Evolutionary conservation across 805 yeast genomes (phyloP).

Genomic region (Myxozyma geophila): DNA sequence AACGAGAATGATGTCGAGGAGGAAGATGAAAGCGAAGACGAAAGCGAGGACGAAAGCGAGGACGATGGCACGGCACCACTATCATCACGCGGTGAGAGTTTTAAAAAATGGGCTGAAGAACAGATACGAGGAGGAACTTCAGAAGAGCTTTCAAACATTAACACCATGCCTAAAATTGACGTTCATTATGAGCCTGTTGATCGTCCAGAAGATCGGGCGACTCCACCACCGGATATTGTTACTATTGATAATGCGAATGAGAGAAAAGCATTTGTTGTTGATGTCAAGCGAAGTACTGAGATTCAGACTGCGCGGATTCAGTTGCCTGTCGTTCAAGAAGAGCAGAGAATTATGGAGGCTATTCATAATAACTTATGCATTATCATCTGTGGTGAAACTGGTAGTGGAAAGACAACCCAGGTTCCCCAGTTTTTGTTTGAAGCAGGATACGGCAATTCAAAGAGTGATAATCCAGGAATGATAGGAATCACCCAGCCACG

Average conservation of each 20-base stretch:
- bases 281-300: constrained; percentile 42
- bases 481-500: constrained; percentile 96
- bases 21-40: constrained; percentile 45
- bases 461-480: constrained; percentile 80
- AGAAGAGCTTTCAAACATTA: constrained; percentile 51
- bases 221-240: constrained; percentile 63
- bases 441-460: constrained; percentile 78
- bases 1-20: constrained; percentile 43
- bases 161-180: constrained; percentile 55
- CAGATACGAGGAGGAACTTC: constrained; percentile 71
- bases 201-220: constrained; percentile 73
- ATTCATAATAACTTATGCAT: constrained; percentile 89
- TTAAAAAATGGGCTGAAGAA: constrained; percentile 86
- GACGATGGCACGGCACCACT: constrained; percentile 48
- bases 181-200: constrained; percentile 59
- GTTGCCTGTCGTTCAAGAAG: constrained; percentile 89
- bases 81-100: constrained; percentile 59
- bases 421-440: constrained; percentile 95
- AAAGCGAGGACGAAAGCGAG: constrained; percentile 24
- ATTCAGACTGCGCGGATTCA: constrained; percentile 70
- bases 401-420: constrained; percentile 98
- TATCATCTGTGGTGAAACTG: constrained; percentile 95
- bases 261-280: constrained; percentile 69
- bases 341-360: constrained; percentile 93
- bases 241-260: constrained; percentile 59